Percentiles rank a stretch among this genome's conserved stretches.
phyloP scores from a whole-genome alignment of 1,284 basidiomycete genomes.

The Wallemia mellicola region DNA sequence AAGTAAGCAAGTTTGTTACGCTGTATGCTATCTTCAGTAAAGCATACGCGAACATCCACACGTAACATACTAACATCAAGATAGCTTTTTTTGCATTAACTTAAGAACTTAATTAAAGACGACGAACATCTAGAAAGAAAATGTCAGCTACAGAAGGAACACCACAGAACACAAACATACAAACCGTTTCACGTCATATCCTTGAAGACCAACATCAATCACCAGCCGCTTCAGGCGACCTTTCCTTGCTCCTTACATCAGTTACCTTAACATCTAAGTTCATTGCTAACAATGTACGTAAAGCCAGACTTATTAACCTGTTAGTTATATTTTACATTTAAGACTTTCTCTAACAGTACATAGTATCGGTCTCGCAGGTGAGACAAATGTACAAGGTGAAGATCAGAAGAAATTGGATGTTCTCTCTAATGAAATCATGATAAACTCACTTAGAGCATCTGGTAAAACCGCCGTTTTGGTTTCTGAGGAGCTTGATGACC shows the following conservation, averaged over 20 bases:
- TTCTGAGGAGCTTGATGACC: constrained; percentile 80
- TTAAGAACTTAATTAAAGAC: too few relatives aligned
- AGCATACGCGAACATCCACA: too few relatives aligned
- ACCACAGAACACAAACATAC: neutral
- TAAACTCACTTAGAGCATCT: constrained; percentile 71
- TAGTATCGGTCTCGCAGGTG: constrained; percentile 79
- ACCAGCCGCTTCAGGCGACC: constrained; percentile 53
- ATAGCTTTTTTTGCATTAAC: too few relatives aligned
- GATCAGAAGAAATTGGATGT: constrained; percentile 99
- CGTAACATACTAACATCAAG: too few relatives aligned
- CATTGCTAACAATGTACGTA: constrained; percentile 91
- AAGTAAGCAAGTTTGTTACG: too few relatives aligned
- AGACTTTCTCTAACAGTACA: too few relatives aligned
- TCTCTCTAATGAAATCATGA: constrained; percentile 96
- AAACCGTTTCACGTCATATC: neutral
- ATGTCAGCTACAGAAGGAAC: neutral
- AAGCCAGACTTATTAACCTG: constrained; percentile 91
- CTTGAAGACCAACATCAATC: neutral
- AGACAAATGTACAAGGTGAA: constrained; percentile 88
- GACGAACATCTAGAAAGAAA: too few relatives aligned
- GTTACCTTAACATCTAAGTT: constrained; percentile 78
- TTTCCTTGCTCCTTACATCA: constrained; percentile 75
- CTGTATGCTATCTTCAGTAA: too few relatives aligned
- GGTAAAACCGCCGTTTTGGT: constrained; percentile 91
- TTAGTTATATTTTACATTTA: constrained; percentile 20